Evolutionary conservation across 345 rosid species (phyloP), one percentile per base, ranked within the genome.

Genomic region (Brassica incana): DNA sequence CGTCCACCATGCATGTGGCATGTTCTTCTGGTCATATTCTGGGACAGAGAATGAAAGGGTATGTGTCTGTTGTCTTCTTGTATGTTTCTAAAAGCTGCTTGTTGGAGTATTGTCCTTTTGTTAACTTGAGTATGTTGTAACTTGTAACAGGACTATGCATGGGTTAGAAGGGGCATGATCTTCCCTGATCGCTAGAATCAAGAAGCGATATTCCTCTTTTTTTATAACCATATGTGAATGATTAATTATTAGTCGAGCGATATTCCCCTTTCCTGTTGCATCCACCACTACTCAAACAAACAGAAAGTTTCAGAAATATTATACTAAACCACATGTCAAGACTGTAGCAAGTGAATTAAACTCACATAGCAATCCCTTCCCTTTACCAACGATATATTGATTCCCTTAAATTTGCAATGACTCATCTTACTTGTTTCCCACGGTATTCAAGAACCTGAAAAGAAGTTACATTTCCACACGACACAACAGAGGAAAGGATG

Each of bases 251-350:
- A 96, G 84, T 64, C 98, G 90, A 10, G 98, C 99, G 16, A 96
- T 93, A 79, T 96, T 96, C 84, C 98, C 99, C 82, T 92, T 93
- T 69, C 92, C 93, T 1, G 99, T 96, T n/a, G 98, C 99, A 83
- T 96, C 99, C 69, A 96, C 99, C 82, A 96, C 99, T 50, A 92
- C 97, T 82, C 92, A 54, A 64, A 60, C 18, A 76, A 56, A 54
- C 27, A 18, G 20, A 48, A 33, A 54, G 10, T 67, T 66, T 48
- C 20, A 67, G 40, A 67, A 10, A 58, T 1, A 23, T 8, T 40
- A 43, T n/a, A 48, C 23, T 36, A 25, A 45, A 33, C 27, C 35
- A 4, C 16, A 65, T 43, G 12, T 18, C 0, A 29, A 78, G 48
- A 38, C 54, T 76, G 25, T 66, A 5, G 14, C 33, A 12, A 70